These are phyloP conservation scores for Coemansia sp. DNA, from an alignment of 192 early-diverging fungal species.

Conservation along the genomic window DNA sequence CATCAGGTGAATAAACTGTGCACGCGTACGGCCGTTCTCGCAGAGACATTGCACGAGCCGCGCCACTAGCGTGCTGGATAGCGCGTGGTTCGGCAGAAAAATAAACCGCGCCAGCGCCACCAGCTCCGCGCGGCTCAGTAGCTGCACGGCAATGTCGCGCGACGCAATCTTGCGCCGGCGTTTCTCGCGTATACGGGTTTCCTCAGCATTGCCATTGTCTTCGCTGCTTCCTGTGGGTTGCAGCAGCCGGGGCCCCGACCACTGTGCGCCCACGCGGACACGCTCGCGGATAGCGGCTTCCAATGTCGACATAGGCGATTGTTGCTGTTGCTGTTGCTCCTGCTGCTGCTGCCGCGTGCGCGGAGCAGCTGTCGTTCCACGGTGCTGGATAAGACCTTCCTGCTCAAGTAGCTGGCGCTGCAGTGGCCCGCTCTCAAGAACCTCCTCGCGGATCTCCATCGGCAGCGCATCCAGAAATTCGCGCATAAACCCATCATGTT, in stretches of 20 bases:
- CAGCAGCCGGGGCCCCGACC: not conserved
- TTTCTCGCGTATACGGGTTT: constrained; percentile 32
- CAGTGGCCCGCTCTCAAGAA: constrained; percentile 69
- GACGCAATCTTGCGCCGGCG: constrained; percentile 46
- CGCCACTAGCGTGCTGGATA: constrained; percentile 59
- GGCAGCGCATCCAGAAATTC: constrained; percentile 94
- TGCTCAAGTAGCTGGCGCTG: constrained; percentile 67
- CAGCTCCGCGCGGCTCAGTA: constrained; percentile 80
- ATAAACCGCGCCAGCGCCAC: constrained; percentile 82
- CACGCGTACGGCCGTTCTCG: constrained; percentile 83
- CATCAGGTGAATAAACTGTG: constrained; percentile 82
- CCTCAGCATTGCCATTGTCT: constrained; percentile 6
- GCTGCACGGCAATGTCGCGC: constrained; percentile 43
- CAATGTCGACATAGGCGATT: constrained; percentile 6
- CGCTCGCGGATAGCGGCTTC: constrained; percentile 30
- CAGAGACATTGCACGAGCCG: constrained; percentile 61
- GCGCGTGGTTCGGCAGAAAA: constrained; percentile 80
- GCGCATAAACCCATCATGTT: constrained; percentile 58
- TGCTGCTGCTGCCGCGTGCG: constrained; percentile 6
- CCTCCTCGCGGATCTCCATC: constrained; percentile 84
- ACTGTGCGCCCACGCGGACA: constrained; percentile 20
- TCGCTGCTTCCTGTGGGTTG: constrained; percentile 1
- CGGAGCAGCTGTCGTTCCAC: not conserved
- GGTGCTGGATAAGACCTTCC: constrained; percentile 48
- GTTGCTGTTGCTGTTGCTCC: not conserved